These are phyloP conservation scores for Aspergillus baeticus DNA, from an alignment of 495 filamentous ascomycete species.

Conservation along the genomic window DNA sequence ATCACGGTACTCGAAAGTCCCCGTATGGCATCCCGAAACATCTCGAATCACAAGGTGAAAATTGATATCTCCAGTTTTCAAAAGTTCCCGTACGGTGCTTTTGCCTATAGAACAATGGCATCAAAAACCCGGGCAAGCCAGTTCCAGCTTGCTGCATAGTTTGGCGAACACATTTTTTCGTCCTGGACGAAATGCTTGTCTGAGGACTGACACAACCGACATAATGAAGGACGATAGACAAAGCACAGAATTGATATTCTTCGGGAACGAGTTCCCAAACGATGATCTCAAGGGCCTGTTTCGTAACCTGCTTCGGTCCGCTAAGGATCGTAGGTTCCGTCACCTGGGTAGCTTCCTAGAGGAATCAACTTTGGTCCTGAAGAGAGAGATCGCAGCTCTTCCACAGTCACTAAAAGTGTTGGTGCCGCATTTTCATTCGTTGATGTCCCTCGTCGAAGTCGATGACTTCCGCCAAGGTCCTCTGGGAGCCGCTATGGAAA, in stretches of 20 bases:
- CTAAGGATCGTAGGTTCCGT: constrained; percentile 5
- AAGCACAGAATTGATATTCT: constrained; percentile 5
- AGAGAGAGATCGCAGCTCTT: not conserved
- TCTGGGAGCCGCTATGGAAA: constrained; percentile 17
- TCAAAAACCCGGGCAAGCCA: constrained; percentile 3
- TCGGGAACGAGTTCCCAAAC: constrained; percentile 5
- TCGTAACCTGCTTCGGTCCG: not conserved
- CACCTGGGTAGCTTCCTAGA: constrained; percentile 1
- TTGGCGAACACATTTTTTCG: not conserved
- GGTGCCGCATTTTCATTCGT: constrained; percentile 4
- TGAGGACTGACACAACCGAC: constrained; percentile 2
- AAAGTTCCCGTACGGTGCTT: constrained; percentile 7
- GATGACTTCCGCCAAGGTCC: constrained; percentile 3
- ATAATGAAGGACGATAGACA: constrained; percentile 5
- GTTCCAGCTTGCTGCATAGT: not conserved
- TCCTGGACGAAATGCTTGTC: not conserved
- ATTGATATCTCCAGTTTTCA: not conserved
- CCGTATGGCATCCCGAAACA: not conserved
- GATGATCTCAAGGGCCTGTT: constrained; percentile 9
- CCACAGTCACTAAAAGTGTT: constrained; percentile 3
- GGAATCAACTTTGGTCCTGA: constrained; percentile 7
- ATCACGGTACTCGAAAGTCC: constrained; percentile 1
- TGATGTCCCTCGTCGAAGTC: not conserved
- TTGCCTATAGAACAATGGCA: constrained; percentile 1
- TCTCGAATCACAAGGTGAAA: not conserved